phyloP scores from a whole-genome alignment of 169 alveolate genomes.

The Cryptosporidium tyzzeri region DNA sequence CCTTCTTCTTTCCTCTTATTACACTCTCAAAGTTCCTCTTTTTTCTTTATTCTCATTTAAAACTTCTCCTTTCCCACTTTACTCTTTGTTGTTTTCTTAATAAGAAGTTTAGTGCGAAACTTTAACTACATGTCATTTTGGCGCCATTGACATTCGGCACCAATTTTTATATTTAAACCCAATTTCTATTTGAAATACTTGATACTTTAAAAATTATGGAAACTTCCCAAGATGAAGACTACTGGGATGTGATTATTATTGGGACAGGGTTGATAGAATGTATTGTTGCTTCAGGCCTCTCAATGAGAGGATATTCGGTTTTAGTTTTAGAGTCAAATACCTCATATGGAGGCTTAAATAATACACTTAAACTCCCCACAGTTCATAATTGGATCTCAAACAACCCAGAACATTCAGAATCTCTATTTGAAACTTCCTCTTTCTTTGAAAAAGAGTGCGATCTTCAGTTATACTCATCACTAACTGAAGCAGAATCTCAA shows the following conservation, averaged over 20 bases:
- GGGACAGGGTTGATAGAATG: conserved; percentile 68
- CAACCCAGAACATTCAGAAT: neutral
- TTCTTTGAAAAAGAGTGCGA: conserved; percentile 28
- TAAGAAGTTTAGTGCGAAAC: neutral
- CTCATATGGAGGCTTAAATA: conserved; percentile 51
- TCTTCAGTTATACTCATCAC: neutral
- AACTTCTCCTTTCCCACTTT: neutral
- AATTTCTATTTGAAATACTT: neutral
- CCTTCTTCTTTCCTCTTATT: neutral
- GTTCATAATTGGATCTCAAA: conserved; percentile 32
- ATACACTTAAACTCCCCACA: conserved; percentile 28
- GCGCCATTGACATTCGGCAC: neutral
- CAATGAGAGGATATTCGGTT: conserved; percentile 54
- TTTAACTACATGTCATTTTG: neutral
- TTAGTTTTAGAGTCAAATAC: conserved; percentile 28
- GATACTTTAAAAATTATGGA: neutral
- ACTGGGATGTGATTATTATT: conserved; percentile 56
- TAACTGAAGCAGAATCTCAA: conserved; percentile 3
- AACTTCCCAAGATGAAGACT: neutral
- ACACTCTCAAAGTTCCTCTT: neutral
- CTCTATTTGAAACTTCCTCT: conserved; percentile 15
- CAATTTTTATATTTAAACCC: neutral
- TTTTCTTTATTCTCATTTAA: neutral
- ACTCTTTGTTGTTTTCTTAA: neutral
- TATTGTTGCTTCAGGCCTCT: conserved; percentile 63